Percentiles rank a stretch among this genome's conserved stretches.
phyloP scores from a whole-genome alignment of 2,329 filamentous ascomycete species.

The Ophiocordyceps camponoti-floridani region DNA sequence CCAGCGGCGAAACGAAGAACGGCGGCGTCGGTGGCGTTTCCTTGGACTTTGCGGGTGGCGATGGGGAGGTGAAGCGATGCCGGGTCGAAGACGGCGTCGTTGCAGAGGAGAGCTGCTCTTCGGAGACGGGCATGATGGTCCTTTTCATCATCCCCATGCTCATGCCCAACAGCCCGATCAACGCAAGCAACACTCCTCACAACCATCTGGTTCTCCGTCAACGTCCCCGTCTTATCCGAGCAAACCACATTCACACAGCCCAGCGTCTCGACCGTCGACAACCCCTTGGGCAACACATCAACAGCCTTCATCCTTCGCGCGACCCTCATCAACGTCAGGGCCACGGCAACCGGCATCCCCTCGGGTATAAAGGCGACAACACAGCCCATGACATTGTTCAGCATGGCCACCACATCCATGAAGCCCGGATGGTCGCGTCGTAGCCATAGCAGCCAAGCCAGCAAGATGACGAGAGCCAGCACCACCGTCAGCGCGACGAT shows the following conservation, averaged over 20 bases:
- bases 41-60: conserved; percentile 15
- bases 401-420: conserved; percentile 23
- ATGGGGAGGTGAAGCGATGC: conserved; percentile 16
- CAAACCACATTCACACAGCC: conserved; percentile 26
- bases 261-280: conserved; percentile 22
- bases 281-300: conserved; percentile 22
- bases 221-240: conserved; percentile 23
- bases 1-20: conserved; percentile 19
- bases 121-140: conserved; percentile 7
- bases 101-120: conserved; percentile 18
- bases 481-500: conserved; percentile 20
- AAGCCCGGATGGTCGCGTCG: conserved; percentile 15
- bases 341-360: conserved; percentile 20
- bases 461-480: conserved; percentile 20
- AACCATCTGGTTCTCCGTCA: conserved; percentile 26
- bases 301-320: conserved; percentile 23
- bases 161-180: conserved; percentile 11
- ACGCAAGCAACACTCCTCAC: conserved; percentile 20
- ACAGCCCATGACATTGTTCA: conserved; percentile 26
- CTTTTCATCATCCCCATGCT: background rate
- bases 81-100: conserved; percentile 23
- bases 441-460: conserved; percentile 26
- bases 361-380: conserved; percentile 21
- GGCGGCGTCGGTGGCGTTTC: conserved; percentile 24
- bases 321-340: conserved; percentile 22